Conservation (phyloP, 2,329 filamentous ascomycete genomes). For the Aspergillus novoparasiticus region DNA sequence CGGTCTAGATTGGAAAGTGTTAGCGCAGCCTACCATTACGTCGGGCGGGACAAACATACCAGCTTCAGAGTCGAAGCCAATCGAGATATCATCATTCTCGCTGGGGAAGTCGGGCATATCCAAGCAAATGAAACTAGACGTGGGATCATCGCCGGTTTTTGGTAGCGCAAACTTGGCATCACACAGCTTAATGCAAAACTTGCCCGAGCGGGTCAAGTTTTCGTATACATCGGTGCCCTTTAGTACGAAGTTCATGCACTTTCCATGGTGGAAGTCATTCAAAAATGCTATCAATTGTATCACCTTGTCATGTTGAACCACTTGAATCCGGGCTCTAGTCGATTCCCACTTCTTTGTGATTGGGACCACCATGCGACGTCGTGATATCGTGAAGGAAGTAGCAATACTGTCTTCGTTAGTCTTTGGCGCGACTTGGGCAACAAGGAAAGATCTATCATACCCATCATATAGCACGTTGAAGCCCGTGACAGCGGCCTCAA, state of each 20-base stretch:
- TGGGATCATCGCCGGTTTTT: slow-evolving; percentile 52
- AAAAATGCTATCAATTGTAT: slow-evolving; percentile 84
- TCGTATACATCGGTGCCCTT: slow-evolving; percentile 85
- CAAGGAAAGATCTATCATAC: slow-evolving; percentile 28
- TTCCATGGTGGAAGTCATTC: slow-evolving; percentile 81
- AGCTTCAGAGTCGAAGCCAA: slow-evolving; percentile 77
- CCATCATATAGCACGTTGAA: slow-evolving; percentile 74
- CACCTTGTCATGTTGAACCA: slow-evolving; percentile 74
- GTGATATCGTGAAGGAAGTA: slow-evolving; percentile 75
- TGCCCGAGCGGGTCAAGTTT: slow-evolving; percentile 63
- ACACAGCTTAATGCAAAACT: slow-evolving; percentile 74
- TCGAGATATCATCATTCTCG: slow-evolving; percentile 88
- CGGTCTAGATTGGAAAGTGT: slow-evolving; percentile 33
- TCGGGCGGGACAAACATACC: slow-evolving; percentile 57
- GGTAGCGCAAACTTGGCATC: slow-evolving; percentile 91
- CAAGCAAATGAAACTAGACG: slow-evolving; percentile 76
- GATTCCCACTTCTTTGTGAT: slow-evolving; percentile 96
- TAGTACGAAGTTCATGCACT: slow-evolving; percentile 85
- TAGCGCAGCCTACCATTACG: not conserved
- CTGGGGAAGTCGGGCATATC: slow-evolving; percentile 87
- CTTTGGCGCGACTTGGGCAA: not conserved
- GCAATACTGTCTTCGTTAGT: slow-evolving; percentile 55
- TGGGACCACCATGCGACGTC: slow-evolving; percentile 84
- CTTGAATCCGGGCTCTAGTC: slow-evolving; percentile 74
- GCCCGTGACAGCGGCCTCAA: slow-evolving; percentile 78